Base-by-base conservation (phyloP, 352 stramenopile species). In the Globisporangium mamillatum region DNA sequence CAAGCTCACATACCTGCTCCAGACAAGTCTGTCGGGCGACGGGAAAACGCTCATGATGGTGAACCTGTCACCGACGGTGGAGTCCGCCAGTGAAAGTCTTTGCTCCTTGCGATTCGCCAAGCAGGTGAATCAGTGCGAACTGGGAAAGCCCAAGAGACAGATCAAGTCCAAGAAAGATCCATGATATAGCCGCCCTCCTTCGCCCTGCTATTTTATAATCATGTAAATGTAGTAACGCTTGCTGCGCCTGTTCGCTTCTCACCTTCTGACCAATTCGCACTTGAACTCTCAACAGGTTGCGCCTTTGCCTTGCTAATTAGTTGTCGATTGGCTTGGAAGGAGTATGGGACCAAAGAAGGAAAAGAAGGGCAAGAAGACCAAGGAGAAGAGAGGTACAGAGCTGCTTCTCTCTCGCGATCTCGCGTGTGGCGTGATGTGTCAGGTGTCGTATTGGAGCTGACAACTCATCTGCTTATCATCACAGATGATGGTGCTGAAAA, bases 11-110 rank as follows among this genome's bases (percentile, higher is more conserved):
- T 99, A 99, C 73, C 80, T 99, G 24, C 94, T 99, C 0, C 97
- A 99, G 77, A 96, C 95, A 66, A 98, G 95, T 71, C 82, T 99
- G 1, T 98, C 94, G 38, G 97, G 97, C 22, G 96, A 99, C 80
- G 97, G 97, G 48, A 99, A 99, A 79, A 98, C 97, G 41, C 77
- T 99, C 24, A 99, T 99, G 97, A 98, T 99, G 85, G 97, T 92
- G 16, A 99, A 99, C 76, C 78, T 99, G 25, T 98, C 94, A 53
- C 97, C 98, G 6, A 99, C 97, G 20, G 61, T 91, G 9, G 93
- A 97, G 64, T 99, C 96, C 55, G 92, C 93, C 53, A 89, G 88
- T 66, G 98, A 99, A 76, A 99, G 94, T 73, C 78, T 99, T 7
- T 99, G 97, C 76, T 99, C 97, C 53, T 79, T 99, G 44, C 86